Base-by-base conservation (phyloP, 805 yeast species). In the Myxozyma kluyveri region DNA sequence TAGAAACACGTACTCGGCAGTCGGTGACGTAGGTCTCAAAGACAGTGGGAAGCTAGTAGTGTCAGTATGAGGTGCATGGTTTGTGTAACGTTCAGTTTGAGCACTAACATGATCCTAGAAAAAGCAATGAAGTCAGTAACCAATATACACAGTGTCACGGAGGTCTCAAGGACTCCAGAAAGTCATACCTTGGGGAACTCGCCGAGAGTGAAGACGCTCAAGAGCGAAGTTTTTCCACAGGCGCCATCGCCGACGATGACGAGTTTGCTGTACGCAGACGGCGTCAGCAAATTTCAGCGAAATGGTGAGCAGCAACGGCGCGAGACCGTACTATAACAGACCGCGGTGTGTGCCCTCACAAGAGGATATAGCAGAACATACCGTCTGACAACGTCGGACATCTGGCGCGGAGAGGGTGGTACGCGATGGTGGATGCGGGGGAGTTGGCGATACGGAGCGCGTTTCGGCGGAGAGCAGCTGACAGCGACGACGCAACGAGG, bases 1-100 rank as follows among this genome's bases (percentile, higher is more conserved):
- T 24, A 27, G 7, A 27, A 12, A 24, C 17, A 42, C 61, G 17
- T 32, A 58, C 95, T 52, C 96, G 74, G 68, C 96, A 89, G 63
- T 88, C 96, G 1, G 96, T 88, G 14, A 89, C 96, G 67, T 90
- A 88, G 68, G 90, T 89, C 62, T 89, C 97, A 67, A 90, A 89
- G 4, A 89, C 96, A 0, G 97, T 89, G 2, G 97, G 97, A 61
- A 87, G 95, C 67, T 88, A 84, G 14, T 23, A 17, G 24, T 19
- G 21, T 23, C 19, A 14, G 29, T 19, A n/a, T 42, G 17, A n/a
- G 18, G 12, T 6, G 22, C 26, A 21, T 9, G 14, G 14, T 29
- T 4, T 12, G 21, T 29, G 44, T 9, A 18, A 41, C 4, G n/a
- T 17, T 9, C 12, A 12, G 26, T n/a, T 29, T 6, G 23, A 23